Evolutionary conservation across 2,329 filamentous ascomycete genomes (phyloP), one percentile per base, ranked within the genome.

Genomic region (Aspergillus bombycis): DNA sequence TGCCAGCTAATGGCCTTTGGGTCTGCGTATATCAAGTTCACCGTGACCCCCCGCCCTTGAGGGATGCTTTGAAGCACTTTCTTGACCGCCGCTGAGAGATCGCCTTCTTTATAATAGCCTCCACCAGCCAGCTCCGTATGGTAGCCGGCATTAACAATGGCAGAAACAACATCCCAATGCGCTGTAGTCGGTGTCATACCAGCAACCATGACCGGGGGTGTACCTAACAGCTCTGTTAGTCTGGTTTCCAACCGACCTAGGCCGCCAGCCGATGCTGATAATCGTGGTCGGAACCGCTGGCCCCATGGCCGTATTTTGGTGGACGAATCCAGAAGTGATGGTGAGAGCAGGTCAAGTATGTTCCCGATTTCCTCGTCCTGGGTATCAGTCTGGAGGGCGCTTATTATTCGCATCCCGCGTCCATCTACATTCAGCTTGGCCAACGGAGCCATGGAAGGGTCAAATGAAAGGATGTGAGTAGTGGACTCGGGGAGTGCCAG

Each of bases 121-220:
- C 83, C 83, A 63, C 81, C 81, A 56, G 80, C 82, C 63, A 84
- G 72, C 64, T 84, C 82, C 61, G 80, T 78, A 68, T 83, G 79
- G 58, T 76, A 78, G 14, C 76, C 75, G 54, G 83, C 83, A 52
- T 84, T 84, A 76, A 84, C 84, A 4, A 82, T 83, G n/a, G 82
- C 80, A 6, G 82, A 78, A 4, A 85, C 83, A 59, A 86, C 84
- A 58, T 85, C 82, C 90, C 91, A 95, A 0, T 92, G 88, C 3
- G 96, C 92, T 0, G 94, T 97, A 64, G 87, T 88, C 14, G 94
- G 94, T 1, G 94, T 97, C 94, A 97, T 97, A 76, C 93, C 94
- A 62, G 93, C 92, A 64, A 97, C 93, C 83, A 97, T 90, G 66
- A 97, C 83, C 0, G 94, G 94, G 9, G 94, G 93, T 5, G 95